Evolutionary conservation across 176 grass and related monocot species (phyloP), one percentile per base, ranked within the genome.

Genomic region (Cenchrus purpureus): DNA sequence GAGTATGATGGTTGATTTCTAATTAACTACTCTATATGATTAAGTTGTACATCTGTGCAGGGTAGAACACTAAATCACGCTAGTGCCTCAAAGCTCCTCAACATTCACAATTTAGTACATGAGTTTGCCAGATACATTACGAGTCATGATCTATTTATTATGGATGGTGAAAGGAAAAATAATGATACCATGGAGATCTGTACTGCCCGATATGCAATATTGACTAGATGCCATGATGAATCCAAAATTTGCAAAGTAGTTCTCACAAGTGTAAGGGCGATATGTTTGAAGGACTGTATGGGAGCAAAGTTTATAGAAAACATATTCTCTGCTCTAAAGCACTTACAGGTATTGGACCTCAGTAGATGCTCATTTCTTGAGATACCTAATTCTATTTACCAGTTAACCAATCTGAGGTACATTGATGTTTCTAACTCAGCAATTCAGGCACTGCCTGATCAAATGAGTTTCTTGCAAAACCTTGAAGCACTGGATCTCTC

Each of bases 101-200:
- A 74, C 17, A 49, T 86, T 61, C 84, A 86, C 45, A 76, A 79
- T 60, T 79, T 86, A 25, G 62, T 86, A 54, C 49, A 79, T 48
- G 61, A 86, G 55, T 76, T 86, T 28, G 74, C 84, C 66, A 79
- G 74, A 56, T 86, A 49, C 60, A 25, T 86, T 71, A 62, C 19
- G 8, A 19, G 75, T 49, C 48, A 80, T 72, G 75, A 74, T 58
- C 48, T 65, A 8, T 46, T 58, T 37, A 13, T 80, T 10, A 8
- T 86, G 10, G 52, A 86, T 63, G 64, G 62, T 77, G 45, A 46
- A 72, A 72, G 58, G 6, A 29, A 2, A 20, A 40, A 3, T n/a
- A 80, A 17, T 49, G 14, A 17, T 3, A 54, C 16, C 60, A 7
- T 48, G 12, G 4, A 46, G 19, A 79, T 44, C 4, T 16, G 65